These are phyloP conservation scores for Trapa bicornis DNA, from an alignment of 345 rosid species.

Conservation along the genomic window DNA sequence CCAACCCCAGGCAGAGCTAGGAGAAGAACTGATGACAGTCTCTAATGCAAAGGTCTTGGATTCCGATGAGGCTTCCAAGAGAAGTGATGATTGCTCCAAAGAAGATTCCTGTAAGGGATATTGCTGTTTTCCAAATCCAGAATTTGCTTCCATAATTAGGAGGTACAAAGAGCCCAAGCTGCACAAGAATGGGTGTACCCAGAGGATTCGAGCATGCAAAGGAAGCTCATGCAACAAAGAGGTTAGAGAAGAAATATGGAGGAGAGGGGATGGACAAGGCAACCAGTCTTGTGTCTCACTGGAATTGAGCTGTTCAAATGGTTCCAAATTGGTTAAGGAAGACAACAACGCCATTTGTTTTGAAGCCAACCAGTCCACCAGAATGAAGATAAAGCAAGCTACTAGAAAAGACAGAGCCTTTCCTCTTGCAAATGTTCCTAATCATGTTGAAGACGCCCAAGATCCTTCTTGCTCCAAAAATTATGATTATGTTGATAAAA, in stretches of 20 bases:
- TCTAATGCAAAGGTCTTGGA: background rate
- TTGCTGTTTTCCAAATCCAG: constrained; percentile 30
- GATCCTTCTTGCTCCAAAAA: background rate
- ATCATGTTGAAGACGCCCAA: constrained; percentile 7
- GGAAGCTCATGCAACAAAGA: constrained; percentile 21
- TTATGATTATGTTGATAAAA: background rate
- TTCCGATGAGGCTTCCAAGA: constrained; percentile 16
- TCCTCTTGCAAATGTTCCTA: constrained; percentile 13
- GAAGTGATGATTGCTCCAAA: constrained; percentile 20
- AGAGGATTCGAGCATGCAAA: constrained; percentile 47
- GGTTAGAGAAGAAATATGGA: constrained; percentile 12
- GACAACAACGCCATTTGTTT: background rate
- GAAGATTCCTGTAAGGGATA: background rate
- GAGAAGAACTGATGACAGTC: background rate
- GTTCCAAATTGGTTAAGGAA: background rate
- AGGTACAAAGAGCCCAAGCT: constrained; percentile 58
- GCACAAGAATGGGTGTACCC: constrained; percentile 43
- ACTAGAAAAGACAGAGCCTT: constrained; percentile 12
- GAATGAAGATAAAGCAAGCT: constrained; percentile 15
- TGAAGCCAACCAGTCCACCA: background rate
- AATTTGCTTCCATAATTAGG: constrained; percentile 58
- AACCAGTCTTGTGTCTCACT: background rate
- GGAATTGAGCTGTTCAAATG: background rate
- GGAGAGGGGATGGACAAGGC: constrained; percentile 6
- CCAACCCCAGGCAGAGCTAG: constrained; percentile 13